A percentile compares a stretch with the other conserved stretches of the same genome.
phyloP scores from a whole-genome alignment of 805 yeast species.

The Teunomyces lycoperdinae region DNA sequence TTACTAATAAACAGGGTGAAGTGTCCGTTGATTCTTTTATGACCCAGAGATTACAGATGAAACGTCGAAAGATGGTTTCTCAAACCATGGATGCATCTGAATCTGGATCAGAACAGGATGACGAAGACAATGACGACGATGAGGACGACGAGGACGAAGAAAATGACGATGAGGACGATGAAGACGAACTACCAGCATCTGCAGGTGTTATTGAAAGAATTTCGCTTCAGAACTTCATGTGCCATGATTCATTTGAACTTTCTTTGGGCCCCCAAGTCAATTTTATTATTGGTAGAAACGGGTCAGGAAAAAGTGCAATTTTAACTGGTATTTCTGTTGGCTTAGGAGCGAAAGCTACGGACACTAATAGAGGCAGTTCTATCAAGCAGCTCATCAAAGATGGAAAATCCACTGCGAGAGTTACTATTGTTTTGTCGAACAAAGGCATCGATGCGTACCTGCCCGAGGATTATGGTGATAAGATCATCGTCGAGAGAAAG shows the following conservation, averaged over 20 bases:
- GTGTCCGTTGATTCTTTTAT: slow-evolving; percentile 9
- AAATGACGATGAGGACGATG: slow-evolving; percentile 12
- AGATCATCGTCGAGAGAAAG: slow-evolving; percentile 67
- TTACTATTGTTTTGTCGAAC: slow-evolving; percentile 62
- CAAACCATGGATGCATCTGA: slow-evolving; percentile 1
- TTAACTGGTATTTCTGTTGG: slow-evolving; percentile 86
- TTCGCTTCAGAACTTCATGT: slow-evolving; percentile 76
- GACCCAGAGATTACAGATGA: slow-evolving; percentile 8
- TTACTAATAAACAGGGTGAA: slow-evolving; percentile 8
- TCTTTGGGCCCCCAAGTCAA: slow-evolving; percentile 77
- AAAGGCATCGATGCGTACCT: slow-evolving; percentile 64
- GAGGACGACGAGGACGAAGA: slow-evolving; percentile 11
- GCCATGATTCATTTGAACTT: slow-evolving; percentile 78
- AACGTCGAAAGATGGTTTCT: slow-evolving; percentile 6
- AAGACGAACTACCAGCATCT: slow-evolving; percentile 23
- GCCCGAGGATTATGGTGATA: slow-evolving; percentile 63
- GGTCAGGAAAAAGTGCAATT: slow-evolving; percentile 88
- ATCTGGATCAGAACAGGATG: neutral
- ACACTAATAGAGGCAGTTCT: slow-evolving; percentile 79
- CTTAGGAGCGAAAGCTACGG: slow-evolving; percentile 83
- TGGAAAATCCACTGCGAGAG: slow-evolving; percentile 67
- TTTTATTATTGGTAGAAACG: slow-evolving; percentile 86
- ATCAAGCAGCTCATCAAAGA: slow-evolving; percentile 71
- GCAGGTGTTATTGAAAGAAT: slow-evolving; percentile 72
- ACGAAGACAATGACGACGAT: neutral